A percentile compares a stretch with the other conserved stretches of the same genome.
Conservation (phyloP, 2,329 filamentous ascomycete species). For the Amphichorda felina region DNA sequence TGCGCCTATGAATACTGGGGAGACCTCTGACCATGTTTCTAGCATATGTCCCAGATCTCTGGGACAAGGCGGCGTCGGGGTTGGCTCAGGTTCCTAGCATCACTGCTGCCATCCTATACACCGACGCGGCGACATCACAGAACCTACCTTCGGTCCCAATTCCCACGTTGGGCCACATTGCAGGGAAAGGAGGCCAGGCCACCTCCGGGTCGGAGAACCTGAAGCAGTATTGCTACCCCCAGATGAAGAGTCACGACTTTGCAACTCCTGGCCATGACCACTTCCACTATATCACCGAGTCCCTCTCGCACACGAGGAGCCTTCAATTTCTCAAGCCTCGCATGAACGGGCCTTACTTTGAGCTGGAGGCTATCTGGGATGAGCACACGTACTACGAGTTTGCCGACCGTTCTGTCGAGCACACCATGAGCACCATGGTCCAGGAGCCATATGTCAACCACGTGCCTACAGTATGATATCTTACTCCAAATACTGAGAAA, state of each 20-base stretch:
- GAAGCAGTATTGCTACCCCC: slow-evolving; percentile 27
- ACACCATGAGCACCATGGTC: slow-evolving; percentile 76
- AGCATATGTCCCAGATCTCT: slow-evolving; percentile 10
- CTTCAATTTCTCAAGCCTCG: slow-evolving; percentile 52
- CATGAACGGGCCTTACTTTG: slow-evolving; percentile 52
- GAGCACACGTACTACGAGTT: slow-evolving; percentile 64
- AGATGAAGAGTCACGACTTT: slow-evolving; percentile 23
- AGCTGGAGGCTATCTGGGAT: slow-evolving; percentile 65
- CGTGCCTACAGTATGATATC: slow-evolving; percentile 46
- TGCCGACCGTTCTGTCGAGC: slow-evolving; percentile 49
- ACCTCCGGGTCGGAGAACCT: not conserved
- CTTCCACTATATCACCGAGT: slow-evolving; percentile 62
- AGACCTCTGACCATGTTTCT: too few relatives aligned
- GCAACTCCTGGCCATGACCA: slow-evolving; percentile 32
- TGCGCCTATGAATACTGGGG: not conserved
- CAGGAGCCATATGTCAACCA: slow-evolving; percentile 71
- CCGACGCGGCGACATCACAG: slow-evolving; percentile 1
- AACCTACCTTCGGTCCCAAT: slow-evolving; percentile 1
- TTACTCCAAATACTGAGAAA: too few relatives aligned
- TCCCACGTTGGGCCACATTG: slow-evolving; percentile 9
- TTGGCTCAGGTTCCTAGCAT: slow-evolving; percentile 10
- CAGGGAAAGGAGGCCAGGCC: slow-evolving; percentile 4
- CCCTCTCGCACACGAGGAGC: slow-evolving; percentile 61
- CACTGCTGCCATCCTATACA: slow-evolving; percentile 11
- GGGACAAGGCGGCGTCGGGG: slow-evolving; percentile 9